Base-by-base conservation (phyloP, 148 eudicot genomes). In the Fagopyrum homotropicum region DNA sequence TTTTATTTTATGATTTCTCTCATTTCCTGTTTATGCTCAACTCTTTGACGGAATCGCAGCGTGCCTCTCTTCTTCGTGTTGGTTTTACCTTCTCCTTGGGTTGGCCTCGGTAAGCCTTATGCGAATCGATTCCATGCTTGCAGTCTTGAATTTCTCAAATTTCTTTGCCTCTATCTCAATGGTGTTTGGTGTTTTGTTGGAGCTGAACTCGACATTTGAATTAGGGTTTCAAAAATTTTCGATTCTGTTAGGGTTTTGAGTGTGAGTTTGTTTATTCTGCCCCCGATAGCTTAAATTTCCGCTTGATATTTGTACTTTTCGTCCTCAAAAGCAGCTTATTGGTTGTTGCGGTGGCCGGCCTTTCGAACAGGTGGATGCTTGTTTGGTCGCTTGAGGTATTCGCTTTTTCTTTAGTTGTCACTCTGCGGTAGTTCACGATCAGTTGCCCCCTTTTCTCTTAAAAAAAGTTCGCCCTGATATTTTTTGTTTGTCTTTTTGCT, bases 261-360 rank as follows among this genome's bases (percentile, higher is more conserved):
- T 9, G 52, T 12, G 69, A 63, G 44, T 61, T 61, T 63, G 9
- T 49, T 30, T 63, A 4, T 61, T 61, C 7, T 7, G 44, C 4
- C 69, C 69, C 16, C 4, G 30, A 63, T 63, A 29, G 69, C 45
- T 63, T 4, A 63, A 26, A 12, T 63, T 30, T 63, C 30, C 69
- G 69, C 69, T 63, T 63, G 69, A 63, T 16, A 63, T 63, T 63
- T 63, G 69, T 63, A 44, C 44, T 63, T 29, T 29, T 35, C 16
- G 30, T 57, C 63, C 63, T 63, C 16, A 63, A 63, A 63, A 63
- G 69, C 16, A 63, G 69, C 69, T 63, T 63, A 43, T 30, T 30
- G 69, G 68, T 63, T 63, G 45, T 30, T 63, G 45, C 69, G 45
- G 69, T 63, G 69, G 45, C 40, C 69, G 69, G 69, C 69, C 12